Percentiles rank a stretch among this genome's conserved stretches.
Conservation (phyloP, 164 flowering plant species). For the Tinospora cordifolia region DNA sequence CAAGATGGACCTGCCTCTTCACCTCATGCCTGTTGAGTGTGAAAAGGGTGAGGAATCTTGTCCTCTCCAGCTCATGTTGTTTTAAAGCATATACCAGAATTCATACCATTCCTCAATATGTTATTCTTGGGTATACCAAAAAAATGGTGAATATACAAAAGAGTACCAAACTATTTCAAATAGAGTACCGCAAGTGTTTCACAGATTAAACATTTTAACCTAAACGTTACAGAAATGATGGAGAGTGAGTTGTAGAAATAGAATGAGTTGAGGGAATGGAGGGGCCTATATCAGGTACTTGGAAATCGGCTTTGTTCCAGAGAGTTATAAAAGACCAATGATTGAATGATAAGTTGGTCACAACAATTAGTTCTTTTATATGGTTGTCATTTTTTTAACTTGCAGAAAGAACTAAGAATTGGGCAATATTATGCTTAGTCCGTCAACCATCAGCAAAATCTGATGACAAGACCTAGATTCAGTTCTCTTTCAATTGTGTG, state of each 20-base stretch:
- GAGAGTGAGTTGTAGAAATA: too few species aligned
- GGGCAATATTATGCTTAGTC: too few species aligned
- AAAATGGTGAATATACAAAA: background rate
- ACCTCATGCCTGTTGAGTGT: background rate
- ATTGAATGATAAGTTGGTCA: constrained; percentile 1
- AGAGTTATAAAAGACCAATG: too few species aligned
- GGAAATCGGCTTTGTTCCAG: too few species aligned
- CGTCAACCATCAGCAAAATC: too few species aligned
- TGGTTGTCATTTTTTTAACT: background rate
- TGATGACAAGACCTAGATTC: too few species aligned
- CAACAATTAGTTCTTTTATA: background rate
- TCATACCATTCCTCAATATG: background rate
- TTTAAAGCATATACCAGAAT: background rate
- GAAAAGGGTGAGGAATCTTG: background rate
- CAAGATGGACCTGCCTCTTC: background rate
- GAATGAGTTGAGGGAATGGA: too few species aligned
- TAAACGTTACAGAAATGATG: too few species aligned
- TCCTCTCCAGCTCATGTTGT: background rate
- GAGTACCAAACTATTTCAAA: background rate
- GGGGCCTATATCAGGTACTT: too few species aligned
- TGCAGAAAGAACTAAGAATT: too few species aligned
- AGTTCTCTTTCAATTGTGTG: too few species aligned
- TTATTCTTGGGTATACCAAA: background rate
- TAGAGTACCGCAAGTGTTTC: background rate
- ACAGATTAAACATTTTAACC: too few species aligned